Evolutionary conservation across 2,329 filamentous ascomycete genomes (phyloP), one percentile per base, ranked within the genome.

Genomic region (Aureobasidium uvarum): DNA sequence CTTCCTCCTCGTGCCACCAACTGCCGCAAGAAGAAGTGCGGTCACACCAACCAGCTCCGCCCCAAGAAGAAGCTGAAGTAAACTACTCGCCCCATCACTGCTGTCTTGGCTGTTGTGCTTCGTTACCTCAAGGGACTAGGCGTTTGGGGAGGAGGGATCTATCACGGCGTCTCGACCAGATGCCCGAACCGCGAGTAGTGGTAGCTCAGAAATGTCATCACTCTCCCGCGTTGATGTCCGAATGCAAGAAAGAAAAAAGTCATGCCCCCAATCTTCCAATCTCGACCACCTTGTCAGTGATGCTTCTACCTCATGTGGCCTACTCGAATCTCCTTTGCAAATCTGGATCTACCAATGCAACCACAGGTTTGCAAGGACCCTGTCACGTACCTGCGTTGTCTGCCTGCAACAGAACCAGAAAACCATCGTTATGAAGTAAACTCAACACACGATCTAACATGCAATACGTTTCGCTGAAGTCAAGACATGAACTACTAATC

Each of bases 1-100:
- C 92, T 98, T 72, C 94, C 94, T 73, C 94, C 94, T 74, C 92
- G 95, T 88, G 95, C 95, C 77, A 98, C 94, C 88, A 99, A 99
- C 91, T 99, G 95, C 91, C 88, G 93, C 78, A 98, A 98, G 92
- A 93, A 93, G 86, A 98, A 98, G 89, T 98, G 94, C 84, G 95
- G 95, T 72, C 95, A 98, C 90, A 96, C 90, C 85, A 98, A 98
- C 91, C 95, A 99, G 89, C 91, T 99, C 81, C 92, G 95, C 84
- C 95, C 95, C 83, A 99, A 99, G 94, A 99, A 99, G 93, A 99
- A 99, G 94, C 88, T 96, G 81, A 96, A 97, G 85, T 94, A 89
- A 81, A 84, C 81, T 80, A 77, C 79, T 84, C 74, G 77, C 72
- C 74, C 60, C 46, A 62, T 43, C 59, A 54, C 48, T 48, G 46